Percentiles rank a stretch among this genome's conserved stretches.
Evolutionary conservation across 2,329 filamentous ascomycete genomes (phyloP).

Genomic region (Dactylella cylindrospora): DNA sequence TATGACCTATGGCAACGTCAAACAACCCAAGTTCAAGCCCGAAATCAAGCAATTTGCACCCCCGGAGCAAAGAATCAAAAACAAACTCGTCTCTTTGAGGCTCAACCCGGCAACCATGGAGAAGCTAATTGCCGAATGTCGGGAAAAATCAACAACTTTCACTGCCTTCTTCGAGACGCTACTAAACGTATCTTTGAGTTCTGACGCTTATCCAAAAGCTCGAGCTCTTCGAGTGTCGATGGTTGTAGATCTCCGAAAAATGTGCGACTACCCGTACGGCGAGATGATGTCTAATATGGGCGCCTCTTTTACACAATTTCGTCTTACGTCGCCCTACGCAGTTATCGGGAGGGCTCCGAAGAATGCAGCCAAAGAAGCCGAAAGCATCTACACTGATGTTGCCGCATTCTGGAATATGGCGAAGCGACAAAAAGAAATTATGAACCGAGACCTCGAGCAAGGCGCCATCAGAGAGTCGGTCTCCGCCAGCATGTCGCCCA

Average conservation of each 20-base stretch:
- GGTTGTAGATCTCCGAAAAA: not conserved
- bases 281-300: constrained; percentile 13
- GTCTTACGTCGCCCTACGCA: not conserved
- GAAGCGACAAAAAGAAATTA: not conserved
- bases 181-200: constrained; percentile 3
- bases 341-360: constrained; percentile 1
- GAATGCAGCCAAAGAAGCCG: too few species aligned
- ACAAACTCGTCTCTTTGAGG: constrained; percentile 14
- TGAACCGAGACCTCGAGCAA: constrained; percentile 2
- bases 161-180: constrained; percentile 14
- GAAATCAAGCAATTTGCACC: not conserved
- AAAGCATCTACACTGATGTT: not conserved
- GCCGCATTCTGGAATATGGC: constrained; percentile 10
- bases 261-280: constrained; percentile 6
- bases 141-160: constrained; percentile 2
- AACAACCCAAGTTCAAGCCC: not conserved
- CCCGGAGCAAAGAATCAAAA: constrained; percentile 7
- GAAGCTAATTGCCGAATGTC: constrained; percentile 1
- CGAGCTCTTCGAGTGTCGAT: not conserved
- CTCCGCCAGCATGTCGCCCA: not conserved
- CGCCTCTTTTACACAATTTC: constrained; percentile 1
- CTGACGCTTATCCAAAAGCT: constrained; percentile 5
- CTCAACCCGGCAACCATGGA: constrained; percentile 2
- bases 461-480: constrained; percentile 3
- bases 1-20: constrained; percentile 5